phyloP scores from a whole-genome alignment of 306 rosid species.

The Rosa multiflora region DNA sequence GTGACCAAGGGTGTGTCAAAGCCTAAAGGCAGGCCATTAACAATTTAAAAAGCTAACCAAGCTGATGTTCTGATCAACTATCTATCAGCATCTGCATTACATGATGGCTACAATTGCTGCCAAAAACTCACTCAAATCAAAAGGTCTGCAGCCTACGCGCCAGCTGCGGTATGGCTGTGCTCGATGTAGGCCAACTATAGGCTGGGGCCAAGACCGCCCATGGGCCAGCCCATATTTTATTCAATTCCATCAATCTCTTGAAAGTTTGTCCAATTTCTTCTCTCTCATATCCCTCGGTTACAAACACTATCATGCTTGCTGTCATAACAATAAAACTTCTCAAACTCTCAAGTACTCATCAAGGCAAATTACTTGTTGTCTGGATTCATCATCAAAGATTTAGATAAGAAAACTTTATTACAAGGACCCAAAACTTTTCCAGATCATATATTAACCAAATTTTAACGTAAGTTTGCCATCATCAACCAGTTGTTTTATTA shows the following conservation, averaged over 20 bases:
- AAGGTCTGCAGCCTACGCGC: neutral
- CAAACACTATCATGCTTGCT: neutral
- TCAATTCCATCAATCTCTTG: neutral
- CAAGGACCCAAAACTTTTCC: neutral
- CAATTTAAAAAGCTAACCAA: neutral
- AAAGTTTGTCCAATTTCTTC: neutral
- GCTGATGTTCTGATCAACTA: neutral
- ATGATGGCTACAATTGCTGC: neutral
- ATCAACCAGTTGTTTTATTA: neutral
- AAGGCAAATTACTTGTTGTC: neutral
- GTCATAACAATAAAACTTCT: neutral
- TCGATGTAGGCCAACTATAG: neutral
- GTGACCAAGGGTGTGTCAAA: slow-evolving; percentile 1
- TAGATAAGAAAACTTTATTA: neutral
- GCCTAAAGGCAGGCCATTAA: neutral
- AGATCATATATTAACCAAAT: neutral
- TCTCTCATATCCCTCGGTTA: neutral
- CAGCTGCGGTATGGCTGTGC: neutral
- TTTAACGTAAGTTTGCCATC: neutral
- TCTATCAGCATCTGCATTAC: neutral
- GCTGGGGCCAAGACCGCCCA: neutral
- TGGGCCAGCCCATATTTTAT: neutral
- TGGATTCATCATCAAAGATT: neutral
- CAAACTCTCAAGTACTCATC: neutral
- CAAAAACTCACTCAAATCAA: neutral